Percentiles rank a stretch among this genome's conserved stretches.
These are phyloP conservation scores for Paecilomyces fulvus DNA, from an alignment of 2,329 filamentous ascomycete genomes.

Conservation along the genomic window DNA sequence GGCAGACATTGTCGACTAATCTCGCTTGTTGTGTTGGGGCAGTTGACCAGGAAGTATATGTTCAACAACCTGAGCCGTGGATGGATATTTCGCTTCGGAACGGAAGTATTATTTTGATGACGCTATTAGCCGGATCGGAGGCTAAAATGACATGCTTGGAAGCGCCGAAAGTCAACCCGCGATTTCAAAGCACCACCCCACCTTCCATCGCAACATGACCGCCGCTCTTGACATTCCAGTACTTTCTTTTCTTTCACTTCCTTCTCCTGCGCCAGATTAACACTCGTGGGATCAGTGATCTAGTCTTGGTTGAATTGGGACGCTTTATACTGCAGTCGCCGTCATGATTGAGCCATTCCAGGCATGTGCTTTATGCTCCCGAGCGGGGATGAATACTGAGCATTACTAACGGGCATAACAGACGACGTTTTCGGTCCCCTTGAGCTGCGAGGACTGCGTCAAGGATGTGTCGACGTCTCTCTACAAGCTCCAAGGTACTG, in stretches of 20 bases:
- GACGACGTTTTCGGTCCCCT: constrained; percentile 90
- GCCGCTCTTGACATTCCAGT: neutral
- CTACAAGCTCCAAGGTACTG: constrained; percentile 58
- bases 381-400: neutral
- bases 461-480: constrained; percentile 75
- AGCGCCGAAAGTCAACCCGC: constrained; percentile 18
- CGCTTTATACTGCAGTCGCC: constrained; percentile 5
- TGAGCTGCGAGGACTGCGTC: constrained; percentile 85
- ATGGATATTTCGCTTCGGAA: neutral
- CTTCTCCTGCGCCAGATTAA: neutral
- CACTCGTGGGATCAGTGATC: neutral
- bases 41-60: neutral
- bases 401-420: constrained; percentile 32
- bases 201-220: constrained; percentile 14
- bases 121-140: constrained; percentile 10
- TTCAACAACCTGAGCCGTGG: neutral
- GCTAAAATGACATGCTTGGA: constrained; percentile 11
- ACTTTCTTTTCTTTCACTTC: constrained; percentile 1
- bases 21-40: neutral
- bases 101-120: constrained; percentile 12
- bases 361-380: constrained; percentile 19
- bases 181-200: constrained; percentile 23
- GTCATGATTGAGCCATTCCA: constrained; percentile 40
- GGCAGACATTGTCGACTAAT: constrained; percentile 44
- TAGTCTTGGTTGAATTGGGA: neutral